Evolutionary conservation across 305 asterid genomes (phyloP).

Genomic region (Fraxinus albicans): DNA sequence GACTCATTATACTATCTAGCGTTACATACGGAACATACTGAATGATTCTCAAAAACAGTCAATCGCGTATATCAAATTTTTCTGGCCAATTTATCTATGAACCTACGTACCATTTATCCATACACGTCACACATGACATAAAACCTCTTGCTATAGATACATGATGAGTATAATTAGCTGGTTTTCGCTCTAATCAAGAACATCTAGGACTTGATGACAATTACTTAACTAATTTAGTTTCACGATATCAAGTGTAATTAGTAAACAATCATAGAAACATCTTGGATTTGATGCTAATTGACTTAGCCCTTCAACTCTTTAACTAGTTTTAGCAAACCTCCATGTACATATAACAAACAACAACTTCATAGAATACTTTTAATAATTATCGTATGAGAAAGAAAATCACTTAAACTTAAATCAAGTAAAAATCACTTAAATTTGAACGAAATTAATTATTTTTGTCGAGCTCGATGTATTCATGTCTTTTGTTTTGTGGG

Average conservation of each 20-base stretch:
- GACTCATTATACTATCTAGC: background rate
- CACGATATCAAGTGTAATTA: slow-evolving; percentile 19
- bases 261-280: slow-evolving; percentile 16
- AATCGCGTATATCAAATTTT: background rate
- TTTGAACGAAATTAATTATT: slow-evolving; percentile 20
- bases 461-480: slow-evolving; percentile 36
- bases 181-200: slow-evolving; percentile 34
- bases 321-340: slow-evolving; percentile 17
- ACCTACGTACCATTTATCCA: background rate
- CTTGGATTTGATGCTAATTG: slow-evolving; percentile 45
- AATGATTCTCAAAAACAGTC: background rate
- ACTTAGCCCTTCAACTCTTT: slow-evolving; percentile 26
- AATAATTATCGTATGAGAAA: background rate
- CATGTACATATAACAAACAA: slow-evolving; percentile 19
- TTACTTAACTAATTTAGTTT: slow-evolving; percentile 23
- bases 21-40: background rate
- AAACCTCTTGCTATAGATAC: slow-evolving; percentile 26
- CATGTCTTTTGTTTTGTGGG: slow-evolving; percentile 25
- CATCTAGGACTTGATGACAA: slow-evolving; percentile 37
- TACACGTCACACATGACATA: background rate
- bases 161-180: slow-evolving; percentile 34
- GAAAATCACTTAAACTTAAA: background rate
- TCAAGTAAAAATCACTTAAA: slow-evolving; percentile 20
- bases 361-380: slow-evolving; percentile 6
- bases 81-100: background rate